Evolutionary conservation across 108 stramenopile genomes (phyloP), one percentile per base, ranked within the genome.

Genomic region (Asterionellopsis glacialis): DNA sequence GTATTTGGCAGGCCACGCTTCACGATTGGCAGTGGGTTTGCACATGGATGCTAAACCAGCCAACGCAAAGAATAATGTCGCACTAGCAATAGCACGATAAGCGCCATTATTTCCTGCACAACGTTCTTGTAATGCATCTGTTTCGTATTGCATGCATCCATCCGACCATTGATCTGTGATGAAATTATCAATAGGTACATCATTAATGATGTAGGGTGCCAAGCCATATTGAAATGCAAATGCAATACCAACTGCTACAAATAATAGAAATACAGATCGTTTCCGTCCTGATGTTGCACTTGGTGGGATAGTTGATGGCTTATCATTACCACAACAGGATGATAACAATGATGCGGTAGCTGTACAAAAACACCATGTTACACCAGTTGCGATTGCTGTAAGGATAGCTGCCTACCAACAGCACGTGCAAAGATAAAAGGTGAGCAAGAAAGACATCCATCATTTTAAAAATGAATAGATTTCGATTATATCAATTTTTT

Each of bases 1-100:
- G 49, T 91, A 91, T 73, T 95, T 95, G 54, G 90, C 84, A 41
- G 74, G 80, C 94, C 94, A 95, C 0, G 77, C 84, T 56, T 82
- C 82, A 40, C 90, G 77, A 75, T 95, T 93, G 27, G 79, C 69
- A 1, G 84, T 76, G 2, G 88, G 86, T 55, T 73, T 78, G 54
- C 75, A 77, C 14, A 24, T 39, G 9, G 84, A 80, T n/a, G 78
- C 86, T 44, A 93, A 58, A 16, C 73, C 84, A 27, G 80, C 77
- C 44, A 91, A 45, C 26, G 70, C 18, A 63, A 88, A 95, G 61
- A 93, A 91, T 9, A 90, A 7, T 18, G 77, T 57, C 0, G 91
- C 73, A 38, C 74, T 69, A 44, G 61, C 71, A 0, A 81, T 61
- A 41, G 77, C 67, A 7, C 94, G 84, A 63, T 85, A 91, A 0